Evolutionary conservation across 2,329 filamentous ascomycete species (phyloP).

Genomic region (Aspergillus calidoustus): DNA sequence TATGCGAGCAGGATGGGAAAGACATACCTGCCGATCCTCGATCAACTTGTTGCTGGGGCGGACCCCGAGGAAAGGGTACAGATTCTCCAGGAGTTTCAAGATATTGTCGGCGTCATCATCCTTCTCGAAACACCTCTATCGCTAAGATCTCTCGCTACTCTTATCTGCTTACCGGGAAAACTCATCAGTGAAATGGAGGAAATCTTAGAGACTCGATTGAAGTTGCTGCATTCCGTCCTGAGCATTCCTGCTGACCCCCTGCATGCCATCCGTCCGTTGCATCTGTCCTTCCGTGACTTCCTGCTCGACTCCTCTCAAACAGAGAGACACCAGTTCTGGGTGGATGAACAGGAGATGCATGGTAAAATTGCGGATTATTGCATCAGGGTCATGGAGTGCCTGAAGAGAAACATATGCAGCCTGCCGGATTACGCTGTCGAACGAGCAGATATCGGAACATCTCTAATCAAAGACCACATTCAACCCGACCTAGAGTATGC

Average conservation of each 20-base stretch:
- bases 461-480: not conserved
- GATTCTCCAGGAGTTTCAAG: slow-evolving; percentile 17
- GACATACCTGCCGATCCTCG: no score
- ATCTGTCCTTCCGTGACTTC: slow-evolving; percentile 39
- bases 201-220: slow-evolving; percentile 17
- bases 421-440: not conserved
- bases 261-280: slow-evolving; percentile 25
- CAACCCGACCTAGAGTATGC: not conserved
- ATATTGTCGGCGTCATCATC: slow-evolving; percentile 31
- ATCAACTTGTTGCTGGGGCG: no score
- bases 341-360: not conserved
- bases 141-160: slow-evolving; percentile 20
- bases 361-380: not conserved
- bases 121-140: slow-evolving; percentile 29
- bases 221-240: slow-evolving; percentile 27
- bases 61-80: not conserved
- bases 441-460: not conserved
- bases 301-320: slow-evolving; percentile 33
- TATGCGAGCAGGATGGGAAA: no score
- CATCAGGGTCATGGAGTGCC: not conserved
- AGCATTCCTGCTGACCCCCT: slow-evolving; percentile 17
- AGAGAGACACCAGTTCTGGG: not conserved
- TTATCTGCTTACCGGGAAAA: not conserved
- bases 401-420: slow-evolving; percentile 5
- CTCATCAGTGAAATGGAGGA: slow-evolving; percentile 2